These are phyloP conservation scores for Cudoniella acicularis DNA, from an alignment of 495 filamentous ascomycete species.

Conservation along the genomic window DNA sequence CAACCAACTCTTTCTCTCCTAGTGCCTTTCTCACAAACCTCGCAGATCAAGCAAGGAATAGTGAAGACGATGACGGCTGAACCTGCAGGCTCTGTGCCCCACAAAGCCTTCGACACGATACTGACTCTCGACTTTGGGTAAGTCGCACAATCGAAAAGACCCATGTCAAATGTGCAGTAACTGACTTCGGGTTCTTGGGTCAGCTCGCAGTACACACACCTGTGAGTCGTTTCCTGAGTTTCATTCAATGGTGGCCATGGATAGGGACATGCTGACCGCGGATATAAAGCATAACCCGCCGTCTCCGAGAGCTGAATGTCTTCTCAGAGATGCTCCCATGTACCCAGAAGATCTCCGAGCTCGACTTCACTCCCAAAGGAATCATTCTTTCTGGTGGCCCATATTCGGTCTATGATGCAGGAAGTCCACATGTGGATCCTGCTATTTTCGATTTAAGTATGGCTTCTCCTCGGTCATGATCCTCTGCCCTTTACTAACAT, in stretches of 20 bases:
- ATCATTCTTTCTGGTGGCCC: slow-evolving; percentile 77
- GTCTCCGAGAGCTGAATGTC: slow-evolving; percentile 75
- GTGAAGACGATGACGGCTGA: slow-evolving; percentile 11
- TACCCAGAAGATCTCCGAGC: slow-evolving; percentile 75
- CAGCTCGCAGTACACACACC: slow-evolving; percentile 60
- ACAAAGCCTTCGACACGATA: slow-evolving; percentile 20
- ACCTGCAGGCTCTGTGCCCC: slow-evolving; percentile 16
- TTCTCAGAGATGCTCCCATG: slow-evolving; percentile 92
- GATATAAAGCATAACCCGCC: slow-evolving; percentile 54
- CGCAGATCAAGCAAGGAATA: slow-evolving; percentile 3
- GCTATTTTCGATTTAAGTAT: slow-evolving; percentile 71
- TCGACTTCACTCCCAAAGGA: slow-evolving; percentile 80
- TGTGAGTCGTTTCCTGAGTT: slow-evolving; percentile 48
- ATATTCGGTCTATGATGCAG: slow-evolving; percentile 67
- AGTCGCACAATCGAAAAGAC: slow-evolving; percentile 4
- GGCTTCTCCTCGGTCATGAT: slow-evolving; percentile 67
- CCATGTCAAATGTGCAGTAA: slow-evolving; percentile 9
- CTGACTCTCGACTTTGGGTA: slow-evolving; percentile 22
- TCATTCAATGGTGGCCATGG: slow-evolving; percentile 5
- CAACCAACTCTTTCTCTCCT: slow-evolving; percentile 1
- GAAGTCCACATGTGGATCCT: slow-evolving; percentile 72
- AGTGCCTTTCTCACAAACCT: slow-evolving; percentile 4
- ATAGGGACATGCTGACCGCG: slow-evolving; percentile 7
- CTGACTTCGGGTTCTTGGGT: slow-evolving; percentile 19
- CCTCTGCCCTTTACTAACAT: slow-evolving; percentile 43